These are phyloP conservation scores for Phoma sp. DNA, from an alignment of 2,329 filamentous ascomycete species.

Conservation along the genomic window DNA sequence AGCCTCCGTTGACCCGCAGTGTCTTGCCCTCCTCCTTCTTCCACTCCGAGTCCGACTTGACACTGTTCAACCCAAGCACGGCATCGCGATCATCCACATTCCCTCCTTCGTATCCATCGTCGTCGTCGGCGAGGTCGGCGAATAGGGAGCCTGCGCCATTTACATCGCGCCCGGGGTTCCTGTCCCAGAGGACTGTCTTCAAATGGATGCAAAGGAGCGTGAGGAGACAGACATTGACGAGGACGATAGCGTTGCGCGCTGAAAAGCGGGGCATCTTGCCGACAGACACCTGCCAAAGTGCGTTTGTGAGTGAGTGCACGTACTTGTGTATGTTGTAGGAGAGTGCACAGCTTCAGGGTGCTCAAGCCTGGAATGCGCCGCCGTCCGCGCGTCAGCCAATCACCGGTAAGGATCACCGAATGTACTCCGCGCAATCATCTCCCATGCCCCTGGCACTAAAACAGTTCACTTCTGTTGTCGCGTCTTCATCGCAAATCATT, in stretches of 20 bases:
- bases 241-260: constrained; percentile 33
- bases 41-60: constrained; percentile 6
- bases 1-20: constrained; percentile 20
- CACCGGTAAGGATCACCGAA: not conserved
- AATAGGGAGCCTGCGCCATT: constrained; percentile 3
- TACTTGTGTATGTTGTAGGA: not conserved
- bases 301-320: not conserved
- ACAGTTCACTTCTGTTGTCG: not conserved
- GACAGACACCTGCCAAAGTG: constrained; percentile 7
- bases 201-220: constrained; percentile 39
- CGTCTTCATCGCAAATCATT: not conserved
- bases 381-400: constrained; percentile 5
- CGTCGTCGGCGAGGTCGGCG: not conserved
- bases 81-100: constrained; percentile 1
- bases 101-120: constrained; percentile 7
- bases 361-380: not conserved
- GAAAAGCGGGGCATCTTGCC: constrained; percentile 40
- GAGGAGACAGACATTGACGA: constrained; percentile 32
- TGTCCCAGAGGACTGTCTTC: constrained; percentile 37
- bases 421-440: not conserved
- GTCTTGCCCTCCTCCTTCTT: constrained; percentile 16
- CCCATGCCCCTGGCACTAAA: not conserved
- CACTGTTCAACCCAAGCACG: constrained; percentile 3
- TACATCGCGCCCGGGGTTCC: constrained; percentile 3
- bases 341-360: not conserved